These are phyloP conservation scores for Aurantiochytrium sp. DNA, from an alignment of 108 stramenopile genomes.

Conservation along the genomic window DNA sequence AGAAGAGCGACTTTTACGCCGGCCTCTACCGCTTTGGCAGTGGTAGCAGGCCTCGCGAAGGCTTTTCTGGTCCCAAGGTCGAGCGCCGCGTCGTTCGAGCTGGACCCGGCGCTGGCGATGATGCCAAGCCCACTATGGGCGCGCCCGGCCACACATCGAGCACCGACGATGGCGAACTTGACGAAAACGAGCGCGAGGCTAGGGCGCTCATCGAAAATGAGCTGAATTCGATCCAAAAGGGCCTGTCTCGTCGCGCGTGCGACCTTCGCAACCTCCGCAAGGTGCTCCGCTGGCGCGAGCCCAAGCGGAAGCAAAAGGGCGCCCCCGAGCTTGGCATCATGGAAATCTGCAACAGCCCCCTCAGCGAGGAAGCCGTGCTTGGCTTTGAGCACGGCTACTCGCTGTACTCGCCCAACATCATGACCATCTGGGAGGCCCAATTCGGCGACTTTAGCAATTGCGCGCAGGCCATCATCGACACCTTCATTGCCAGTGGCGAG, in stretches of 20 bases:
- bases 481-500: slow-evolving; percentile 92
- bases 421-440: slow-evolving; percentile 97
- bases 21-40: not conserved
- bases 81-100: not conserved
- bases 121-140: too few relatives aligned
- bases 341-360: slow-evolving; percentile 76
- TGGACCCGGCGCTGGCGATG: not conserved
- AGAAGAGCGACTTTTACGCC: not conserved
- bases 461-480: slow-evolving; percentile 95
- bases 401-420: slow-evolving; percentile 87
- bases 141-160: too few relatives aligned
- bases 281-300: slow-evolving; percentile 65
- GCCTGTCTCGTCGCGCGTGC: not conserved
- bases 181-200: not conserved
- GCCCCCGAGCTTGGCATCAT: slow-evolving; percentile 57
- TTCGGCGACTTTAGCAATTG: slow-evolving; percentile 98
- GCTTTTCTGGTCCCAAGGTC: not conserved
- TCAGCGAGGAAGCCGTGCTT: slow-evolving; percentile 93
- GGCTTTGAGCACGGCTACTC: slow-evolving; percentile 95
- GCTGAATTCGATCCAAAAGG: not conserved
- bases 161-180: not conserved
- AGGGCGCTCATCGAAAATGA: not conserved
- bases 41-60: not conserved
- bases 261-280: slow-evolving; percentile 15
- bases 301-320: slow-evolving; percentile 55